Percentiles rank a stretch among this genome's conserved stretches.
These are phyloP conservation scores for Suhomyces kunorum DNA, from an alignment of 1,139 yeast genomes.

Conservation along the genomic window DNA sequence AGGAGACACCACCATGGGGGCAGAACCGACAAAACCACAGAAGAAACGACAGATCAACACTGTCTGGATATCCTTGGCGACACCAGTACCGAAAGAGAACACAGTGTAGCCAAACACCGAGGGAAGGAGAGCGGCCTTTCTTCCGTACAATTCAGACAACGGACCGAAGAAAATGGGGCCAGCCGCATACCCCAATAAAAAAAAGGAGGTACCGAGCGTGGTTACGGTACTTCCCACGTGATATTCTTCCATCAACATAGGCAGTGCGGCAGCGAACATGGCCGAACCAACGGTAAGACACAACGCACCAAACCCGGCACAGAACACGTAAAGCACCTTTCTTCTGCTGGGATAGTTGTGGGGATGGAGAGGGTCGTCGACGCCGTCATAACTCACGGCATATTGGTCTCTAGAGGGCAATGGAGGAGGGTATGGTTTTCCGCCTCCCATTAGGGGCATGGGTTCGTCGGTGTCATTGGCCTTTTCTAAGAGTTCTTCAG, in stretches of 20 bases:
- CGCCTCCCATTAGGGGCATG: constrained; percentile 56
- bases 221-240: constrained; percentile 58
- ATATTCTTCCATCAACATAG: constrained; percentile 41
- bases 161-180: constrained; percentile 88
- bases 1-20: constrained; percentile 80
- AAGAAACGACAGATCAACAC: constrained; percentile 72
- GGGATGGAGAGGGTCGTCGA: constrained; percentile 61
- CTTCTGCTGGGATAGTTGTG: constrained; percentile 54
- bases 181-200: constrained; percentile 77
- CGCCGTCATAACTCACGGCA: constrained; percentile 61
- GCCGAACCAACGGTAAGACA: constrained; percentile 64
- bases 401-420: constrained; percentile 53
- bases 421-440: constrained; percentile 52
- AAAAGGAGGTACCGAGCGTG: constrained; percentile 67
- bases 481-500: constrained; percentile 26
- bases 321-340: constrained; percentile 29
- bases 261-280: constrained; percentile 55
- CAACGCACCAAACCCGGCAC: constrained; percentile 32
- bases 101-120: constrained; percentile 57
- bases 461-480: constrained; percentile 35
- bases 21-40: constrained; percentile 75
- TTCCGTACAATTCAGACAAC: constrained; percentile 71
- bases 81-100: constrained; percentile 71
- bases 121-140: constrained; percentile 56
- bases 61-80: constrained; percentile 73